Conservation (phyloP, 2,329 filamentous ascomycete genomes). For the Alternaria dauci region DNA sequence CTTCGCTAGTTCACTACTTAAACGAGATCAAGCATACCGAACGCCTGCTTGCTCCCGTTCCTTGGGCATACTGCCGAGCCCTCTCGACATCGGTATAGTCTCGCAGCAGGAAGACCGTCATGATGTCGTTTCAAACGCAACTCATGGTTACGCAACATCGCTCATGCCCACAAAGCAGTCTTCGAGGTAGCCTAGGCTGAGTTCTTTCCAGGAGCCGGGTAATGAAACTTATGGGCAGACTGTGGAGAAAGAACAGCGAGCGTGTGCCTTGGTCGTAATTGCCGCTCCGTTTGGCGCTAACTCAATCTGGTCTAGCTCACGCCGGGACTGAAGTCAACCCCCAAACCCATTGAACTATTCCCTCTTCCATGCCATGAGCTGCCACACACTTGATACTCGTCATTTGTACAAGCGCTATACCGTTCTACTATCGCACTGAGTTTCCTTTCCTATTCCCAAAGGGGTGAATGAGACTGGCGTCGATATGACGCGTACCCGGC, state of each 20-base stretch:
- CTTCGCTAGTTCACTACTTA: background rate
- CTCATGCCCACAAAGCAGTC: background rate
- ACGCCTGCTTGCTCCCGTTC: background rate
- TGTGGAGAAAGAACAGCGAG: background rate
- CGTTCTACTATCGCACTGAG: background rate
- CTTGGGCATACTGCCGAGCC: background rate
- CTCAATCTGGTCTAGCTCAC: background rate
- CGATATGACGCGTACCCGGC: background rate
- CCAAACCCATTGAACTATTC: background rate
- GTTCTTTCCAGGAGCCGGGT: background rate
- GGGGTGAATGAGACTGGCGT: background rate
- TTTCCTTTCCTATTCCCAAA: background rate
- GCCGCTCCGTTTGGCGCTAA: background rate
- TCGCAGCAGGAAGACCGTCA: background rate
- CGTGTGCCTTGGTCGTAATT: background rate
- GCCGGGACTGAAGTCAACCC: background rate
- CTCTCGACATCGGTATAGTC: background rate
- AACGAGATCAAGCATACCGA: background rate
- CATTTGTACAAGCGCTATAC: background rate
- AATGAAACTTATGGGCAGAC: background rate
- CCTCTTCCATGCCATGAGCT: background rate
- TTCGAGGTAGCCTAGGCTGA: background rate
- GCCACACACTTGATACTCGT: background rate
- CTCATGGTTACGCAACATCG: background rate
- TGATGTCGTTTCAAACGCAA: background rate